A percentile compares a stretch with the other conserved stretches of the same genome.
Evolutionary conservation across 495 filamentous ascomycete species (phyloP).

Genomic region (Penicillium odoratum): DNA sequence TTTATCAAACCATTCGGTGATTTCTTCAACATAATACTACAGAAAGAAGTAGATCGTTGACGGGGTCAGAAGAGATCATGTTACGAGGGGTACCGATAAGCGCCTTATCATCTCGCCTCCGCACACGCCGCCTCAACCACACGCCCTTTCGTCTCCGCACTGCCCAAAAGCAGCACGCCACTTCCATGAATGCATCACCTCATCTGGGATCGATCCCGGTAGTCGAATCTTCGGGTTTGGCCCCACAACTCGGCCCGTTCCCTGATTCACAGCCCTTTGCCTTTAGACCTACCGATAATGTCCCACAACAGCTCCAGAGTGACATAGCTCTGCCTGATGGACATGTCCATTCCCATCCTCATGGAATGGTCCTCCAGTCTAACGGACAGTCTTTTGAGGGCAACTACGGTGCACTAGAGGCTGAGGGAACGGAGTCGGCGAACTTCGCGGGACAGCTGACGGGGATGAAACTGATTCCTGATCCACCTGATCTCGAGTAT

Average conservation of each 20-base stretch:
- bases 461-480: conserved; percentile 57
- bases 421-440: conserved; percentile 9
- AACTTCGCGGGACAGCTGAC: conserved; percentile 50
- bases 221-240: conserved; percentile 9
- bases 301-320: conserved; percentile 23
- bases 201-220: conserved; percentile 15
- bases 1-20: no score
- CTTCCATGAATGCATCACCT: conserved; percentile 20
- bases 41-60: no score
- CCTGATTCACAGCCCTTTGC: conserved; percentile 23
- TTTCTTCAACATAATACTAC: no score
- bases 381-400: conserved; percentile 14
- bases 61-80: no score
- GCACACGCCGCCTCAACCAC: conserved; percentile 34
- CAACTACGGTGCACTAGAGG: conserved; percentile 11
- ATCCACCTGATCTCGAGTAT: conserved; percentile 67
- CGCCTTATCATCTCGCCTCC: not conserved
- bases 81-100: no score
- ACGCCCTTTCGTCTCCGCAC: conserved; percentile 20
- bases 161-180: conserved; percentile 27
- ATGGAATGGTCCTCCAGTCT: conserved; percentile 16
- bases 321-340: conserved; percentile 12
- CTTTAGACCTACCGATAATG: conserved; percentile 23
- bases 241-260: conserved; percentile 20
- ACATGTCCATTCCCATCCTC: conserved; percentile 11